phyloP scores from a whole-genome alignment of 768 basidiomycete genomes.

The Scleroderma bovista region DNA sequence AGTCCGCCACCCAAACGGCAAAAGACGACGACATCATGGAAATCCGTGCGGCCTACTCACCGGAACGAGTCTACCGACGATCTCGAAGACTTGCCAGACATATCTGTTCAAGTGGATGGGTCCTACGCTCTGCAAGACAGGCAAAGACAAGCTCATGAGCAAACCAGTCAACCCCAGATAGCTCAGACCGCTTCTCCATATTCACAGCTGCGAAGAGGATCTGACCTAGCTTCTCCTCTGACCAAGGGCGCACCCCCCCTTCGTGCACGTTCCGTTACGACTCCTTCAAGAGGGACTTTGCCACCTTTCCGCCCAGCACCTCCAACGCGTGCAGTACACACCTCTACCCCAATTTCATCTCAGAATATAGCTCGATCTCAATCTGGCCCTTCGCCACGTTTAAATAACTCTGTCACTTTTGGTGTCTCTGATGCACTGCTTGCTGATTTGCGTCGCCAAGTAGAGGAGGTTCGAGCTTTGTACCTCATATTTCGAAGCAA shows the following conservation, averaged over 20 bases:
- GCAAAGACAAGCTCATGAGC: constrained; percentile 10
- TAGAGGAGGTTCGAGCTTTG: constrained; percentile 42
- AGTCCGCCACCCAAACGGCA: constrained; percentile 50
- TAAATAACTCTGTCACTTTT: background rate
- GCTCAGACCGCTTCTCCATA: constrained; percentile 8
- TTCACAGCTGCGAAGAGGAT: constrained; percentile 6
- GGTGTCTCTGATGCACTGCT: constrained; percentile 1
- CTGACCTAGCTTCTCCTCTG: constrained; percentile 4
- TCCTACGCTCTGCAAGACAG: constrained; percentile 41
- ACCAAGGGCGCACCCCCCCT: constrained; percentile 10
- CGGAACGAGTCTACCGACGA: constrained; percentile 30
- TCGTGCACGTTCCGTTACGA: constrained; percentile 9
- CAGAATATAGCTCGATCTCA: constrained; percentile 14
- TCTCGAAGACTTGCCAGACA: constrained; percentile 54
- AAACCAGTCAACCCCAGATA: constrained; percentile 9
- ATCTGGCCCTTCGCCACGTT: constrained; percentile 4
- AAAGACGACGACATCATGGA: constrained; percentile 46
- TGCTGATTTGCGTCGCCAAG: constrained; percentile 27
- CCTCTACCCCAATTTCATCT: constrained; percentile 11
- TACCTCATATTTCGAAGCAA: constrained; percentile 1
- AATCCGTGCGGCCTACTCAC: constrained; percentile 24
- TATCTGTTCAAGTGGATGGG: constrained; percentile 55
- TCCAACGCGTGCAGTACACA: constrained; percentile 10
- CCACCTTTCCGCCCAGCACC: constrained; percentile 10
- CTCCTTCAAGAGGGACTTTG: constrained; percentile 5